Evolutionary conservation across 1,139 yeast genomes (phyloP).

Genomic region (Diutina sp.): DNA sequence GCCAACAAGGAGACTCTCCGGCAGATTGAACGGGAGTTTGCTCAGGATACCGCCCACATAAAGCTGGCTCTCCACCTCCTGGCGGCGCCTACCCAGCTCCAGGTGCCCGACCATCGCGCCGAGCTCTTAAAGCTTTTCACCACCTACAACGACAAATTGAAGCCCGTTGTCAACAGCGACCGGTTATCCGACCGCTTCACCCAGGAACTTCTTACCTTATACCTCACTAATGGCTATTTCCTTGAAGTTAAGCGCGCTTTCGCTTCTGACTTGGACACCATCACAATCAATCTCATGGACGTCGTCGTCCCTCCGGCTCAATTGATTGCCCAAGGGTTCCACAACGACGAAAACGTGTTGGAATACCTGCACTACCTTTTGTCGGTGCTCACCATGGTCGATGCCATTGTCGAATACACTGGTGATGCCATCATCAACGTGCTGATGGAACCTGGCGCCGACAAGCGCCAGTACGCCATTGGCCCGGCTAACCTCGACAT

Average conservation of each 20-base stretch:
- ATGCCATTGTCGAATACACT: conserved; percentile 18
- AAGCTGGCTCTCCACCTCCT: conserved; percentile 1
- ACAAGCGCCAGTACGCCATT: conserved; percentile 11
- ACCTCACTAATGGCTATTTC: conserved; percentile 1
- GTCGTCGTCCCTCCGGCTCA: background rate
- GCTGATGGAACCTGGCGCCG: conserved; percentile 9
- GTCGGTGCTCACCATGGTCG: conserved; percentile 14
- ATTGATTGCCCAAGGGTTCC: background rate
- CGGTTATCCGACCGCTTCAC: background rate
- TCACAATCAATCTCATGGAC: background rate
- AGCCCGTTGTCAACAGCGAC: background rate
- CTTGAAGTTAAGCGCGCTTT: background rate
- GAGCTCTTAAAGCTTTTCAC: background rate
- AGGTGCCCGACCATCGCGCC: background rate
- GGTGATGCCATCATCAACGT: conserved; percentile 14
- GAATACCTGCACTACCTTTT: conserved; percentile 10
- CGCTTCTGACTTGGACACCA: background rate
- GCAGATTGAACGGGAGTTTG: background rate
- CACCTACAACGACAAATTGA: background rate
- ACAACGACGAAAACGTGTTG: background rate
- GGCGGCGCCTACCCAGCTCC: background rate
- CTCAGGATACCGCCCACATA: background rate
- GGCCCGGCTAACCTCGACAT: conserved; percentile 14
- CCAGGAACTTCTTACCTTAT: background rate
- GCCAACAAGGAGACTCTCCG: background rate